Evolutionary conservation across 352 stramenopile genomes (phyloP).

Genomic region (Globisporangium ultimum): DNA sequence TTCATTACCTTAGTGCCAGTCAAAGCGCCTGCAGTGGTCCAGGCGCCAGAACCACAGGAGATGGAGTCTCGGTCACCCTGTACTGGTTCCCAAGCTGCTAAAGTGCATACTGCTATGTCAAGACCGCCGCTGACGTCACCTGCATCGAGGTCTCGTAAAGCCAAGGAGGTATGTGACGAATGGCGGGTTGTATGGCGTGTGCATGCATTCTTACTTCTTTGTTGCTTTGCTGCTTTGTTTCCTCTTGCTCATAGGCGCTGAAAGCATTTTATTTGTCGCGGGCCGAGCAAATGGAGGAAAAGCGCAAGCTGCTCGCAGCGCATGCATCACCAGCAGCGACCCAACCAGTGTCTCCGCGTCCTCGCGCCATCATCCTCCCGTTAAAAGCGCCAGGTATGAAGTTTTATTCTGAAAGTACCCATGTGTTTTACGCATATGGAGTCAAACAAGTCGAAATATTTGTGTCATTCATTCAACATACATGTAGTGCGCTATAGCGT

Average conservation of each 20-base stretch:
- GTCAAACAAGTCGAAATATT: background rate
- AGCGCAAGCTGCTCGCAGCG: conserved; percentile 34
- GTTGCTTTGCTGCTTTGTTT: background rate
- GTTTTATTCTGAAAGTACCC: too few species aligned
- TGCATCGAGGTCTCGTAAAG: conserved; percentile 22
- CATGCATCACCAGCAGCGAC: conserved; percentile 6
- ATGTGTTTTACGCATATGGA: background rate
- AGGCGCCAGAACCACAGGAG: too few species aligned
- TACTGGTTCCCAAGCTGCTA: too few species aligned
- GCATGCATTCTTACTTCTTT: too few species aligned
- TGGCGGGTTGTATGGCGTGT: background rate
- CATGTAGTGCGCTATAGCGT: conserved; percentile 16
- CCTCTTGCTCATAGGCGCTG: conserved; percentile 24
- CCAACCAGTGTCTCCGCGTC: background rate
- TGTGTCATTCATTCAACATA: background rate
- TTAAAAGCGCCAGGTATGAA: conserved; percentile 23
- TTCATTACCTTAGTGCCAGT: too few species aligned
- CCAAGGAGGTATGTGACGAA: conserved; percentile 25
- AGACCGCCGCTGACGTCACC: background rate
- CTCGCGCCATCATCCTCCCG: conserved; percentile 18
- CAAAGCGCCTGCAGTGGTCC: too few species aligned
- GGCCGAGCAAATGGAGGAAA: conserved; percentile 47
- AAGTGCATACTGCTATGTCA: background rate
- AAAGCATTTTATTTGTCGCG: conserved; percentile 51
- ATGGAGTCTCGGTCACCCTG: too few species aligned